These are phyloP conservation scores for Colletotrichum trifolii DNA, from an alignment of 2,329 filamentous ascomycete genomes.

Conservation along the genomic window DNA sequence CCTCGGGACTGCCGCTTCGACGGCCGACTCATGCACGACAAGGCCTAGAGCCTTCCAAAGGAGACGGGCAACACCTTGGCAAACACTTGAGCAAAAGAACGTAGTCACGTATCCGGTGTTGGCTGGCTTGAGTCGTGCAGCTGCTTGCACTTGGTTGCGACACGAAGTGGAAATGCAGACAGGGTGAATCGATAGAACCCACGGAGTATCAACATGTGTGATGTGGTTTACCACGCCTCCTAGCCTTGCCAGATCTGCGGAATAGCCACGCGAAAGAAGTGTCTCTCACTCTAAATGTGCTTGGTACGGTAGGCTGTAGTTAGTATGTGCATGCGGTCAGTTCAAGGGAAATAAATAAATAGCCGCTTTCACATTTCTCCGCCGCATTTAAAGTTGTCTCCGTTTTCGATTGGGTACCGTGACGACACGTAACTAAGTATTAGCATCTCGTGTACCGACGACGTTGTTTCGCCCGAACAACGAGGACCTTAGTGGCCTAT, in stretches of 20 bases:
- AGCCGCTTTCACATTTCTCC: conserved; percentile 15
- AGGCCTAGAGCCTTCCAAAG: neutral
- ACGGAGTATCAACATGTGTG: neutral
- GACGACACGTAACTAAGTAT: conserved; percentile 28
- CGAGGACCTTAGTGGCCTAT: too few relatives aligned
- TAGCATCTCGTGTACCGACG: neutral
- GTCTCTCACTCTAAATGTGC: too few relatives aligned
- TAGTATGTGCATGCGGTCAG: neutral
- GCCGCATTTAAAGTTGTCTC: conserved; percentile 14
- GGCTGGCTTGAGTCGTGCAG: too few relatives aligned
- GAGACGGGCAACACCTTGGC: conserved; percentile 17
- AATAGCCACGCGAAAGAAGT: too few relatives aligned
- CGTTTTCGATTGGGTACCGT: conserved; percentile 31
- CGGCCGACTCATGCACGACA: conserved; percentile 18
- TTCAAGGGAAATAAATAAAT: neutral
- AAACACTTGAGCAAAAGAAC: neutral
- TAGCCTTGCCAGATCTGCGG: too few relatives aligned
- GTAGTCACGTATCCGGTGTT: conserved; percentile 6
- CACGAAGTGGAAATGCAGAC: conserved; percentile 4
- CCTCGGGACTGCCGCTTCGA: conserved; percentile 9
- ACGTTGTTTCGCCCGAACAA: neutral
- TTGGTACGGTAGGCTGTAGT: neutral
- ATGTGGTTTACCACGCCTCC: too few relatives aligned
- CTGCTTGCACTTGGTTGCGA: too few relatives aligned
- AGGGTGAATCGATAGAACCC: neutral